These are phyloP conservation scores for Begonia fuchsioides DNA, from an alignment of 306 rosid species.

Conservation along the genomic window DNA sequence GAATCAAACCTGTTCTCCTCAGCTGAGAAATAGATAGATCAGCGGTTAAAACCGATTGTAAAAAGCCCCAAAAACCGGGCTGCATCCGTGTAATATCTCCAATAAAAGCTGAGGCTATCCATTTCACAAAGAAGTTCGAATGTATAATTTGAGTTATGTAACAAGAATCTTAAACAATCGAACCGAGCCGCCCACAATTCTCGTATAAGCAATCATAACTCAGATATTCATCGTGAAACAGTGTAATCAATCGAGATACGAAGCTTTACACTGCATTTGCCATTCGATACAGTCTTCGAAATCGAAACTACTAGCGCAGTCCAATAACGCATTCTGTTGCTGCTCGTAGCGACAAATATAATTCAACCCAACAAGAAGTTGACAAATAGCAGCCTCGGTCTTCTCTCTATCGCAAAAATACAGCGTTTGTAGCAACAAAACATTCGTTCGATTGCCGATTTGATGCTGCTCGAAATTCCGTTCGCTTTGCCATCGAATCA, in stretches of 20 bases:
- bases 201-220: too few species aligned
- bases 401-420: slow-evolving; percentile 69
- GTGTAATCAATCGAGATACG: slow-evolving; percentile 33
- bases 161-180: too few species aligned
- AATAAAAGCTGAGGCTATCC: too few species aligned
- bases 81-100: too few species aligned
- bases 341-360: slow-evolving; percentile 91
- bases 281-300: slow-evolving; percentile 81
- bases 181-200: too few species aligned
- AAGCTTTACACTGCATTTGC: slow-evolving; percentile 60
- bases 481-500: slow-evolving; percentile 97
- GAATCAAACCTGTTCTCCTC: too few species aligned
- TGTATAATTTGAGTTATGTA: too few species aligned
- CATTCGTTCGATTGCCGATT: slow-evolving; percentile 48
- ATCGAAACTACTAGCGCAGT: slow-evolving; percentile 80
- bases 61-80: too few species aligned
- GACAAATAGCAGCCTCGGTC: slow-evolving; percentile 73
- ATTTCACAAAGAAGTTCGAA: too few species aligned
- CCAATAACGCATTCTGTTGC: slow-evolving; percentile 82
- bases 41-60: too few species aligned
- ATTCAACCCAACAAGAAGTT: slow-evolving; percentile 80
- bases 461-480: slow-evolving; percentile 83
- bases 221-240: too few species aligned
- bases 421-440: slow-evolving; percentile 73
- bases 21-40: too few species aligned